Evolutionary conservation across 2,329 filamentous ascomycete species (phyloP), one percentile per base, ranked within the genome.

Genomic region (Coniochaeta sp.): DNA sequence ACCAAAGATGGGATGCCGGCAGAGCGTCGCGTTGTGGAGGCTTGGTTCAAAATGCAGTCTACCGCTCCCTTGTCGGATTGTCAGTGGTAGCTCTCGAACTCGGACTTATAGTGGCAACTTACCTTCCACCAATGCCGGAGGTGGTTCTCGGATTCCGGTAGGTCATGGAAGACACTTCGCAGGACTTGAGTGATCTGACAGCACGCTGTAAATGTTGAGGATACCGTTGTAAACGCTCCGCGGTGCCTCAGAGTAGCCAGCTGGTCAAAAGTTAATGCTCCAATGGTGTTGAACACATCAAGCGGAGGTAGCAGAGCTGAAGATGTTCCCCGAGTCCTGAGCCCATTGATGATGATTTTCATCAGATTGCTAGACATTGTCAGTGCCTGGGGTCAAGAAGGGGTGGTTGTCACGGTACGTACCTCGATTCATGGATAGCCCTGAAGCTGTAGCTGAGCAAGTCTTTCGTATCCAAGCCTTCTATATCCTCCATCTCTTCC

Each of bases 361-460:
- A 92, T 75, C 4, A 95, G 71, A 52, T 89, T 83, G 66, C 90
- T 94, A 16, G 10, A 13, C 5, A 24, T 16, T 6, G 22, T 42
- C 20, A 42, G 38, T 14, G 5, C 2, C 47, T 65, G 55, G 66
- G 58, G 57, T 55, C 31, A 16, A 24, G 22, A 14, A 1, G 4
- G 6, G 1, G 2, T 12, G 6, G 20, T 14, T 12, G 7, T n/a
- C 13, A n/a, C n/a, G 18, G 54, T 48, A 55, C 50, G 6, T 56
- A 90, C 87, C 89, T 96, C 22, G 91, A 89, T 69, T 99, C 94
- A 56, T 96, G 92, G n/a, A 96, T 76, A 6, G 91, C 89, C 60
- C 94, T 83, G 79, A 96, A 99, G 56, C 91, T 96, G 66, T 94
- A 99, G 57, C 92, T 97, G 46, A 99, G 70, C 16, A 95, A 78